Evolutionary conservation across 768 basidiomycete genomes (phyloP).

Genomic region (Mrakia frigida): DNA sequence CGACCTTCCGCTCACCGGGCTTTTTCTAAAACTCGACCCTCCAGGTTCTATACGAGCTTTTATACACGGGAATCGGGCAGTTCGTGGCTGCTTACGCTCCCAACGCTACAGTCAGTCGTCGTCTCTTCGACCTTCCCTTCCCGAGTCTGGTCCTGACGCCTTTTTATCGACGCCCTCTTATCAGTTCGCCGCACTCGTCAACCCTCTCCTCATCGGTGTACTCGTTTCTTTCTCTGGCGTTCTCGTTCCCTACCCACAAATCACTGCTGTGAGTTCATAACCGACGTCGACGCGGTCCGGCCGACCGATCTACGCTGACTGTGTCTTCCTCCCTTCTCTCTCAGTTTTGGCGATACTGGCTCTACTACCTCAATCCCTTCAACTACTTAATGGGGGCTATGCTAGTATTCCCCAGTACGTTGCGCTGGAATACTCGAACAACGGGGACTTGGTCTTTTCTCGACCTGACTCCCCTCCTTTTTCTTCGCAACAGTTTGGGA

Average conservation of each 20-base stretch:
- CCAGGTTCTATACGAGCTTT: constrained; percentile 38
- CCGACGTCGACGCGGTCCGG: not conserved
- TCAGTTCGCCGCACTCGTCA: constrained; percentile 33
- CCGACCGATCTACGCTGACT: not conserved
- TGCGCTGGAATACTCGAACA: not conserved
- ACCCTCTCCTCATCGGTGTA: constrained; percentile 39
- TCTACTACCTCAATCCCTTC: constrained; percentile 36
- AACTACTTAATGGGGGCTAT: constrained; percentile 16
- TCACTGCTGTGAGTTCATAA: constrained; percentile 7
- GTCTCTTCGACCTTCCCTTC: not conserved
- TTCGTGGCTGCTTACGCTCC: constrained; percentile 42
- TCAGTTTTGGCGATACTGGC: constrained; percentile 31
- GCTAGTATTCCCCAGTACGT: constrained; percentile 4
- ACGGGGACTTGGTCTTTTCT: too few species aligned
- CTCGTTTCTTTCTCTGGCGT: constrained; percentile 30
- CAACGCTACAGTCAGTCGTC: constrained; percentile 34
- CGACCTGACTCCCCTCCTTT: not conserved
- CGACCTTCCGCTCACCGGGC: too few species aligned
- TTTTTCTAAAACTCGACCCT: too few species aligned
- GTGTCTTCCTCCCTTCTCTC: not conserved
- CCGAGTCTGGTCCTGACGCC: not conserved
- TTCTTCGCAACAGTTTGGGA: not conserved
- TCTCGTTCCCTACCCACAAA: constrained; percentile 26
- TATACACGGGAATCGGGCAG: constrained; percentile 42
- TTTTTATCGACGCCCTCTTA: not conserved